These are phyloP conservation scores for Antitrichia curtipendula DNA, from an alignment of 225 moss, liverwort and hornwort species.

Conservation along the genomic window DNA sequence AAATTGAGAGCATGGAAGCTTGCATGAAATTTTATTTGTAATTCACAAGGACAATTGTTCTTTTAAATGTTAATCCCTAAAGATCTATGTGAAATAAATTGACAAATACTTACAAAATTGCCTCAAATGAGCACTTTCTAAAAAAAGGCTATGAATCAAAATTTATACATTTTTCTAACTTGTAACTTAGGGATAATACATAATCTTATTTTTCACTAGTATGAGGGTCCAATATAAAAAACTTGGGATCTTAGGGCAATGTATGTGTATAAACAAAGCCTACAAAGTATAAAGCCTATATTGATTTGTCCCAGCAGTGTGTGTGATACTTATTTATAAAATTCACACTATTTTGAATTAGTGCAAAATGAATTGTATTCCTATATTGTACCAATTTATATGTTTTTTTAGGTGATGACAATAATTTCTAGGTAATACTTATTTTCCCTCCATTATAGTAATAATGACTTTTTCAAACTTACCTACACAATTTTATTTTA, in stretches of 20 bases:
- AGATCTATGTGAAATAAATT: not conserved
- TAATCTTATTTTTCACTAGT: not conserved
- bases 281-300: no score
- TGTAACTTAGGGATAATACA: fast-evolving
- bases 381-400: not conserved
- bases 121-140: not conserved
- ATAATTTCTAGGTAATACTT: not conserved
- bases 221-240: not conserved
- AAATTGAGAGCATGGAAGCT: no score
- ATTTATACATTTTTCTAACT: not conserved
- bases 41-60: no score
- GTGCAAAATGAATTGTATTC: not conserved
- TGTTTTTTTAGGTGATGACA: not conserved
- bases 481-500: not conserved
- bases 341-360: not conserved
- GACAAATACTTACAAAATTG: fast-evolving
- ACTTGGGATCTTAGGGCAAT: not conserved
- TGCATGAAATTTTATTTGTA: no score
- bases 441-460: not conserved
- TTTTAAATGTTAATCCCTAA: no score
- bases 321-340: not conserved
- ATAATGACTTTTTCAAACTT: not conserved
- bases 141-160: fast-evolving
- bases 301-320: not conserved
- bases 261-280: not conserved